Evolutionary conservation across 177 flowering plant species (phyloP), one percentile per base, ranked within the genome.

Genomic region (Vitis hybrid): DNA sequence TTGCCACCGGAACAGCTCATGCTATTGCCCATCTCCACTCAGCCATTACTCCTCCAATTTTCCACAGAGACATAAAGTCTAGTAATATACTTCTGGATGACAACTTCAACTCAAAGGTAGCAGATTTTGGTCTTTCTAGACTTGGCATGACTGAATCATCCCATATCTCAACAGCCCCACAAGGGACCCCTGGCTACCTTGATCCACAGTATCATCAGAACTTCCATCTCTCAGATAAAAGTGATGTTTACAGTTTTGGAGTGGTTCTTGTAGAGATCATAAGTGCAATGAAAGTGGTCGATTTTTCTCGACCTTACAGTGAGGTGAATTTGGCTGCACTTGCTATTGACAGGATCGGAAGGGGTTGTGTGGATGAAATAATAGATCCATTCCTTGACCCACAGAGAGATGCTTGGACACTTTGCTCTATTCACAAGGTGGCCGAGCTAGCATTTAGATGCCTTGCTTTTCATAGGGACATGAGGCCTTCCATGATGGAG

Each of bases 221-320:
- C 68, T 94, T 88, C 79, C 94, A 92, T 72, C 90, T 94, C 62
- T 94, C 97, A 1, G 97, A 94, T 77, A 92, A 89, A 77, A 94
- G 98, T 68, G 98, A 94, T 72, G 98, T 92, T 24, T 94, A 94
- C 75, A 94, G 98, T 70, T 94, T 92, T 53, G 98, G 98, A 4
- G 98, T 94, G 11, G 97, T 94, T 66, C 86, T 94, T 10, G 83
- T 89, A 8, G 98, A 94, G 86, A 94, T 94, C 57, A 87, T 94
- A 61, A 92, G 92, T 3, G 93, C 88, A 56, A 10, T 86, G 83
- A 92, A 88, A 75, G 97, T 88, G 70, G 94, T 94, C 14, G 98
- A 94, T 64, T 92, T 94, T 72, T 73, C 90, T 3, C 81, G 98
- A 53, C 79, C 83, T 14, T 87, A 82, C 65, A 86, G 83, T 33